Conservation (phyloP, 2,329 filamentous ascomycete species). For the Talaromyces pinophilus region DNA sequence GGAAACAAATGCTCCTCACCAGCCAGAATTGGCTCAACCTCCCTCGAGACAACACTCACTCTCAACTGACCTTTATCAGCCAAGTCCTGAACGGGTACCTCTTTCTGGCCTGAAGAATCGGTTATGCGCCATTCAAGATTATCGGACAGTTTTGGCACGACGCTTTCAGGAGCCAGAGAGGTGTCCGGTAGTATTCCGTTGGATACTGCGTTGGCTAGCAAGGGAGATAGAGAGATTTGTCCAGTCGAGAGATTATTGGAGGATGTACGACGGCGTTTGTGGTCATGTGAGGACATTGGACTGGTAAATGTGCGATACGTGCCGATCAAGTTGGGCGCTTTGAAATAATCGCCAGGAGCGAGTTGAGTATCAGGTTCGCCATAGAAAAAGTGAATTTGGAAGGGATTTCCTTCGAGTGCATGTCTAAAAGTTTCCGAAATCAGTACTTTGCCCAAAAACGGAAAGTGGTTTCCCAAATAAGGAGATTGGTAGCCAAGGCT, state of each 20-base stretch:
- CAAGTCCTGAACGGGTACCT: conserved; percentile 26
- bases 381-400: conserved; percentile 68
- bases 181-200: conserved; percentile 21
- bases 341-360: conserved; percentile 47
- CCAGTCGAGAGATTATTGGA: conserved; percentile 14
- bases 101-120: conserved; percentile 13
- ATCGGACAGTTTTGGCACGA: conserved; percentile 26
- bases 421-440: conserved; percentile 20
- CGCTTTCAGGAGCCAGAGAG: conserved; percentile 19
- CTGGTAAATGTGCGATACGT: conserved; percentile 58
- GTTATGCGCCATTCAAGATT: conserved; percentile 29
- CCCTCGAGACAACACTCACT: conserved; percentile 25
- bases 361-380: conserved; percentile 41
- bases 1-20: conserved; percentile 24
- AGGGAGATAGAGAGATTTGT: conserved; percentile 27
- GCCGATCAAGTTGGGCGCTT: conserved; percentile 60
- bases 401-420: conserved; percentile 60
- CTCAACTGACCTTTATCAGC: conserved; percentile 23
- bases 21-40: conserved; percentile 25
- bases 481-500: not conserved
- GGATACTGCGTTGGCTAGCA: conserved; percentile 23
- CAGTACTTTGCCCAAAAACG: not conserved
- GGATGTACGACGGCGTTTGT: not conserved
- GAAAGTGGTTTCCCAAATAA: not conserved
- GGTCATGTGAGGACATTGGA: not conserved